These are phyloP conservation scores for Astragalus membranaceus DNA, from an alignment of 306 rosid genomes.

Conservation along the genomic window DNA sequence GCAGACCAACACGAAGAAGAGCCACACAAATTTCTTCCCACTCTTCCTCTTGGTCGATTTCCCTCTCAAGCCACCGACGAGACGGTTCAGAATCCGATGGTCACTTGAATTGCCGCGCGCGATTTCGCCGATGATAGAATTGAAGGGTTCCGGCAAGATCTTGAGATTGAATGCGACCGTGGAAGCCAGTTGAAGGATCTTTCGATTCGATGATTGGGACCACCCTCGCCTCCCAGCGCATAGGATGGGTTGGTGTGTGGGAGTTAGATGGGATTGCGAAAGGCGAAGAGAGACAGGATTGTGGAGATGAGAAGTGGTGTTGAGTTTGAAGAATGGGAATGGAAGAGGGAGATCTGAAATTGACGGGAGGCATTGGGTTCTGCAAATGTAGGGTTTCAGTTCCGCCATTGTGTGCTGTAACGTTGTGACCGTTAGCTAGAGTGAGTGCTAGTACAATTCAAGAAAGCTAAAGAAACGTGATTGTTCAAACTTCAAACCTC, in stretches of 20 bases:
- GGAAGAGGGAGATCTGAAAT: background rate
- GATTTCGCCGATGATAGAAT: conserved; percentile 24
- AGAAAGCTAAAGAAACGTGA: background rate
- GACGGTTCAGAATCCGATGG: background rate
- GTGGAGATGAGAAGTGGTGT: background rate
- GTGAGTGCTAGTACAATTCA: background rate
- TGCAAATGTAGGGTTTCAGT: conserved; percentile 12
- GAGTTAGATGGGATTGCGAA: background rate
- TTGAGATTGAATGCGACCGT: conserved; percentile 27
- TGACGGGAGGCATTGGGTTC: background rate
- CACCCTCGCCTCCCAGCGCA: conserved; percentile 5
- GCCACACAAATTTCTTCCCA: background rate
- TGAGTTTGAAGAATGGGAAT: background rate
- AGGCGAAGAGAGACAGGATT: background rate
- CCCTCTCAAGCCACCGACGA: conserved; percentile 8
- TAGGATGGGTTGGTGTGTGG: background rate
- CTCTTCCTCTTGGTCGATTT: background rate
- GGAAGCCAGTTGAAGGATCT: conserved; percentile 37
- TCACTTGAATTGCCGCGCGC: background rate
- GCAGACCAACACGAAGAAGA: background rate
- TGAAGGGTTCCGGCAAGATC: conserved; percentile 39
- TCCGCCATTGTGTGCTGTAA: too few relatives aligned
- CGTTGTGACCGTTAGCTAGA: conserved; percentile 22
- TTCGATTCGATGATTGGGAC: conserved; percentile 14
- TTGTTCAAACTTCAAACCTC: too few relatives aligned